Percentiles rank a stretch among this genome's conserved stretches.
phyloP scores from a whole-genome alignment of 441 rosid genomes.

The Arabidopsis lyrata region DNA sequence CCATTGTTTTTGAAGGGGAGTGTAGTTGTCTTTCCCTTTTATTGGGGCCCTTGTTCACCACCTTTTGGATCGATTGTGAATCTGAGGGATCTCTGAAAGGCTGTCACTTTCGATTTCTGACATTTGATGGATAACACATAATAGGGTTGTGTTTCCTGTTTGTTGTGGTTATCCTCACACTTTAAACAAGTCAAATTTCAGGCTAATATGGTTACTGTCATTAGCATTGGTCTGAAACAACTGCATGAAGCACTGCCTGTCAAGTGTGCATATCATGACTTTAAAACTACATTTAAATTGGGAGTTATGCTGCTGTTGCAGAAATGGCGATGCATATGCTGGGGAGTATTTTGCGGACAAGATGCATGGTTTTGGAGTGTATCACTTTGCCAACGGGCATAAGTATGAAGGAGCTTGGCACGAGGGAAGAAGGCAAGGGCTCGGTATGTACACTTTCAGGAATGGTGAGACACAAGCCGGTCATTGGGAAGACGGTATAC shows the following conservation, averaged over 20 bases:
- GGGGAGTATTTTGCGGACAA: slow-evolving; percentile 76
- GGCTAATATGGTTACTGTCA: background rate
- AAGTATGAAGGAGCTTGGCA: slow-evolving; percentile 75
- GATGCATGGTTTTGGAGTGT: slow-evolving; percentile 75
- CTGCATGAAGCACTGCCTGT: background rate
- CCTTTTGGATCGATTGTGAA: background rate
- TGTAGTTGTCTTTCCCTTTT: background rate
- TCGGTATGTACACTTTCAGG: slow-evolving; percentile 67
- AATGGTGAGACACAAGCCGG: slow-evolving; percentile 69
- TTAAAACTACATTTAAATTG: background rate
- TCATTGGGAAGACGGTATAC: slow-evolving; percentile 67
- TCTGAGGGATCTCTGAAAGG: slow-evolving; percentile 1
- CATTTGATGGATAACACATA: background rate
- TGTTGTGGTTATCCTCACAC: background rate
- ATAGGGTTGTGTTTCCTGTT: background rate
- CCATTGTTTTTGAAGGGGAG: background rate
- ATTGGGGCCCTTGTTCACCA: background rate
- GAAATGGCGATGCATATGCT: slow-evolving; percentile 64
- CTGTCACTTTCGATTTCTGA: background rate
- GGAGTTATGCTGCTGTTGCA: slow-evolving; percentile 36
- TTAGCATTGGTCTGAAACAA: background rate
- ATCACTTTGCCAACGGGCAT: slow-evolving; percentile 65
- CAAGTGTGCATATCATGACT: background rate
- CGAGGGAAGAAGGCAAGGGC: slow-evolving; percentile 72
- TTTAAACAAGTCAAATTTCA: background rate